Evolutionary conservation across 2,329 filamentous ascomycete species (phyloP).

Genomic region (Gaeumannomyces tritici): DNA sequence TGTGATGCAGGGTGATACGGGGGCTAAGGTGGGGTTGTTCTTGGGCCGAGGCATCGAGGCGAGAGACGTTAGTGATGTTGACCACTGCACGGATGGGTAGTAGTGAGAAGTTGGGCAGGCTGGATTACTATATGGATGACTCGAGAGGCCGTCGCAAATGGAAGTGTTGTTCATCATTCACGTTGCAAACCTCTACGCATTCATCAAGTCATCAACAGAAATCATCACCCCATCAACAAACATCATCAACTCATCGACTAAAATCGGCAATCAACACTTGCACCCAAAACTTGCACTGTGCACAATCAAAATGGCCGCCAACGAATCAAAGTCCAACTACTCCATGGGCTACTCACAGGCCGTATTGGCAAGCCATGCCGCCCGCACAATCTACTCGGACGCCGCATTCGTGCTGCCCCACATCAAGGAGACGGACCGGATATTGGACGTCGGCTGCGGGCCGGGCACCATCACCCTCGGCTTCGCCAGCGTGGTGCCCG

Average conservation of each 20-base stretch:
- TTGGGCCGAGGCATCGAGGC: background rate
- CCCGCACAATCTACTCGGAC: constrained; percentile 31
- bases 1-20: background rate
- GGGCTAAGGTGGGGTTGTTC: background rate
- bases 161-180: too few relatives aligned
- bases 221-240: too few relatives aligned
- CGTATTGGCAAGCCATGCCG: constrained; percentile 26
- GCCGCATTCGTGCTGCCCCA: constrained; percentile 31
- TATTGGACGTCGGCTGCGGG: constrained; percentile 38
- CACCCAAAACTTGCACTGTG: background rate
- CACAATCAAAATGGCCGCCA: background rate
- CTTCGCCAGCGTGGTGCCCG: constrained; percentile 26
- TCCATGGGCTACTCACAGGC: constrained; percentile 28
- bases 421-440: constrained; percentile 24
- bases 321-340: constrained; percentile 13
- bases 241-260: background rate
- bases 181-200: background rate
- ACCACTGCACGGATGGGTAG: background rate
- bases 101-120: background rate
- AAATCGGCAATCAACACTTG: background rate
- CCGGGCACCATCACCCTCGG: constrained; percentile 36
- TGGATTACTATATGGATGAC: background rate
- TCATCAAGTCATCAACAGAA: background rate
- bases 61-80: background rate
- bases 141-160: too few relatives aligned